A percentile compares a stretch with the other conserved stretches of the same genome.
Evolutionary conservation across 2,329 filamentous ascomycete genomes (phyloP).

Genomic region (Pseudogymnoascus sp.): DNA sequence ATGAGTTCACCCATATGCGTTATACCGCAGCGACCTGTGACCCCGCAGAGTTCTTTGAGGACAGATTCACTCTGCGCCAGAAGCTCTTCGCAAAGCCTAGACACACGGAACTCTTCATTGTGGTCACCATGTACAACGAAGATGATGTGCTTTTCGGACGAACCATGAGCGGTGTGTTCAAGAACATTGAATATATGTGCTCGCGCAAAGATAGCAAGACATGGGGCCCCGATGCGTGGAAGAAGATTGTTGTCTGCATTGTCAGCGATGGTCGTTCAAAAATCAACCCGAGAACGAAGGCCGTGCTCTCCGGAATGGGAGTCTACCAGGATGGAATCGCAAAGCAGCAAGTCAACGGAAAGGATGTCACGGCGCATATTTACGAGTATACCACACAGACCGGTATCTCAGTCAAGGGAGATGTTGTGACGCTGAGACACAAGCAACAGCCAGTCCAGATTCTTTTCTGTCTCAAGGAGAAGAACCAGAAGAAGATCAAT

Average conservation of each 20-base stretch:
- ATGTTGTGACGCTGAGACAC: conserved; percentile 70
- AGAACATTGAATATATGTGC: conserved; percentile 98
- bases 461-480: conserved; percentile 96
- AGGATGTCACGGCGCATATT: conserved; percentile 94
- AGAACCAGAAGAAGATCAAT: conserved; percentile 99
- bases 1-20: conserved; percentile 85
- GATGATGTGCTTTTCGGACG: conserved; percentile 93
- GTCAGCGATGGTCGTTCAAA: conserved; percentile 95
- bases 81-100: conserved; percentile 84
- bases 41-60: conserved; percentile 75
- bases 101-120: conserved; percentile 92
- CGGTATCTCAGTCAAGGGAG: conserved; percentile 81
- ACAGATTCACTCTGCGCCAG: conserved; percentile 87
- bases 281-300: conserved; percentile 87
- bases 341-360: conserved; percentile 93
- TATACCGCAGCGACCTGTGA: conserved; percentile 95
- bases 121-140: conserved; percentile 98
- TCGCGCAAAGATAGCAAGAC: conserved; percentile 88
- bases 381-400: conserved; percentile 92
- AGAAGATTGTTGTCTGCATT: conserved; percentile 98
- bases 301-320: conserved; percentile 83
- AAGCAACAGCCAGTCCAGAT: conserved; percentile 90
- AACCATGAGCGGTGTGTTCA: conserved; percentile 94
- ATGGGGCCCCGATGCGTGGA: conserved; percentile 98
- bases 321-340: conserved; percentile 98